A percentile compares a stretch with the other conserved stretches of the same genome.
Conservation (phyloP, 2,329 filamentous ascomycete genomes). For the Ophiocordyceps camponoti-leonardi region DNA sequence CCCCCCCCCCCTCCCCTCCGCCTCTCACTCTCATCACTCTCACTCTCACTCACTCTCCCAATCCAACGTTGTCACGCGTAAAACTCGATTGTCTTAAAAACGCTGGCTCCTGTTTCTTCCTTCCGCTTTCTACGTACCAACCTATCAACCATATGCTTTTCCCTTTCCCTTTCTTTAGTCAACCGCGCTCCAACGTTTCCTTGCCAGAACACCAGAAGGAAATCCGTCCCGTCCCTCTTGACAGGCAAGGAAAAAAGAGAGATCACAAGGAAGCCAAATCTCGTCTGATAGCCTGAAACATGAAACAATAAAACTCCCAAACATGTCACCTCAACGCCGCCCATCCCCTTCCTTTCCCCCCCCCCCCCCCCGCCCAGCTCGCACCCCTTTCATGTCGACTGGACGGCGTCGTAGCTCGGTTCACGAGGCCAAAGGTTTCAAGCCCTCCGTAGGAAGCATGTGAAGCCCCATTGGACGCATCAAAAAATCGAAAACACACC, state of each 20-base stretch:
- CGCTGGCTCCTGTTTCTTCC: background rate
- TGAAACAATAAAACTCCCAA: background rate
- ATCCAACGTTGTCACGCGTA: background rate
- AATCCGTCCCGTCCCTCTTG: background rate
- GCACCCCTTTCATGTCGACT: too few species aligned
- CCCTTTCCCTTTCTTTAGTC: background rate
- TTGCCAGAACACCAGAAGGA: background rate
- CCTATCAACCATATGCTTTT: background rate
- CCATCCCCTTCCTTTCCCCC: background rate
- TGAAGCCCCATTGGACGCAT: too few species aligned
- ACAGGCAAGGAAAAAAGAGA: background rate
- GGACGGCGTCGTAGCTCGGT: too few species aligned
- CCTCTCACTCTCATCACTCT: too few species aligned
- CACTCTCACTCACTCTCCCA: too few species aligned
- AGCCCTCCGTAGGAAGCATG: too few species aligned
- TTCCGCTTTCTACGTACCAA: too few species aligned
- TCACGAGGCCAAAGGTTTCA: too few species aligned
- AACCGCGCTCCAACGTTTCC: background rate
- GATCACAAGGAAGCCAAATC: background rate
- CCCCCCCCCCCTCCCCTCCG: too few species aligned
- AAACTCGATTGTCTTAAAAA: background rate
- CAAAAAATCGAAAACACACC: background rate
- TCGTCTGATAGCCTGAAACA: slow-evolving; percentile 1
- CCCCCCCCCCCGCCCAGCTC: too few species aligned
- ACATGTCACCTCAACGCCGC: background rate